phyloP scores from a whole-genome alignment of 139 green algal genomes.

The Asterochloris erici region DNA sequence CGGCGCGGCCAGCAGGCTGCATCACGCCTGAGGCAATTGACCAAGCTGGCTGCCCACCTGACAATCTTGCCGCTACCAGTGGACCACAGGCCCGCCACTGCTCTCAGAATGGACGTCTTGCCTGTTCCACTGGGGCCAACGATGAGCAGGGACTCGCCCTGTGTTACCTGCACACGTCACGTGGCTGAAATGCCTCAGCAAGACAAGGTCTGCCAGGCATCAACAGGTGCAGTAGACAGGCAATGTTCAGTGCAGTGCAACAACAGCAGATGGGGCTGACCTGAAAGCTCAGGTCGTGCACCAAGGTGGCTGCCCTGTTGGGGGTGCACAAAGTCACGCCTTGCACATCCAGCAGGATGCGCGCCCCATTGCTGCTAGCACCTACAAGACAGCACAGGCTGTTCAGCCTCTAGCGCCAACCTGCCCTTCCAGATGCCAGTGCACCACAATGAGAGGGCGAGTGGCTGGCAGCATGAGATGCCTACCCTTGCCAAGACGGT shows the following conservation, averaged over 20 bases:
- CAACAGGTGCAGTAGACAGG: too few species aligned
- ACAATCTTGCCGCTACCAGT: constrained; percentile 58
- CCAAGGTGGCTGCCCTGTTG: constrained; percentile 42
- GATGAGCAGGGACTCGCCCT: constrained; percentile 71
- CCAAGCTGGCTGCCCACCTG: constrained; percentile 1
- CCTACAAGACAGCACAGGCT: background rate
- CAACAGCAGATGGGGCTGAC: constrained; percentile 11
- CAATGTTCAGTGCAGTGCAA: too few species aligned
- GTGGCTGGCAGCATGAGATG: too few species aligned
- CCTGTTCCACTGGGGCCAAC: constrained; percentile 87
- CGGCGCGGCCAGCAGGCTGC: background rate
- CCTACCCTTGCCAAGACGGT: too few species aligned
- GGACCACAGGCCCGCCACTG: constrained; percentile 90
- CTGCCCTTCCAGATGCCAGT: too few species aligned
- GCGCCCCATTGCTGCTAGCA: background rate
- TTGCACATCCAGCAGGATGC: constrained; percentile 51
- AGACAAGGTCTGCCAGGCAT: too few species aligned
- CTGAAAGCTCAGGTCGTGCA: constrained; percentile 56
- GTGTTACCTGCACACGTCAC: constrained; percentile 29
- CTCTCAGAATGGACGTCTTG: constrained; percentile 89
- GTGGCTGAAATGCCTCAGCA: too few species aligned
- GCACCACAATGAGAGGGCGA: too few species aligned
- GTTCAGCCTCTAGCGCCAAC: too few species aligned
- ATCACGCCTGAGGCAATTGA: background rate
- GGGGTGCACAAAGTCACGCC: constrained; percentile 71